These are phyloP conservation scores for Plasmodium knowlesi DNA, from an alignment of 169 alveolate genomes.

Conservation along the genomic window DNA sequence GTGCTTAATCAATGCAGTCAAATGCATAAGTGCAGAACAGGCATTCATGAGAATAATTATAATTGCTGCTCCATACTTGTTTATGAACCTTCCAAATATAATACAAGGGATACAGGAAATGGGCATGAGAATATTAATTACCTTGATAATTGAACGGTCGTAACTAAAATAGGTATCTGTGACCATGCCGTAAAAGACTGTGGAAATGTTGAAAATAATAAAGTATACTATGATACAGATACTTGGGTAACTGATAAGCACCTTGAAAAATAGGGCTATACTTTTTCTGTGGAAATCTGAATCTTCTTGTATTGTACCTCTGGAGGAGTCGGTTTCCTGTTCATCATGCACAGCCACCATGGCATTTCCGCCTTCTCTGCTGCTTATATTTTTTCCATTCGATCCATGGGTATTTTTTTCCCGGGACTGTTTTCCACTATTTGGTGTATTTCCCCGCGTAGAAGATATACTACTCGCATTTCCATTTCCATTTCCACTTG, in stretches of 20 bases:
- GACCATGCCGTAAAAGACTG: constrained; percentile 66
- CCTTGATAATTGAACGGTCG: constrained; percentile 32
- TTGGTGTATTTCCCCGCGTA: not conserved
- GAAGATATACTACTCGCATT: not conserved
- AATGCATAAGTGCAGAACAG: constrained; percentile 76
- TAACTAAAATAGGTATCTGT: constrained; percentile 63
- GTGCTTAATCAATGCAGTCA: constrained; percentile 58
- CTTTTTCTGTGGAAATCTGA: constrained; percentile 24
- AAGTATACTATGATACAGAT: constrained; percentile 41
- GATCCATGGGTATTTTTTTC: not conserved
- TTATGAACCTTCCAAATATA: constrained; percentile 62
- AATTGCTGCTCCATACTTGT: constrained; percentile 53
- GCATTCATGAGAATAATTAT: constrained; percentile 76
- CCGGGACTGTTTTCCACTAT: not conserved
- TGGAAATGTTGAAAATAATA: constrained; percentile 48
- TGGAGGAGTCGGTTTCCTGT: not conserved
- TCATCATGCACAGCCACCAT: not conserved
- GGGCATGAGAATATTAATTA: constrained; percentile 50
- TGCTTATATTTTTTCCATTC: not conserved
- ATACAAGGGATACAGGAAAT: constrained; percentile 57
- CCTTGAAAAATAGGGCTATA: constrained; percentile 28
- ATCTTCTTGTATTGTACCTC: not conserved
- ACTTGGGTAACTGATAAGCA: constrained; percentile 42
- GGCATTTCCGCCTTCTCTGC: not conserved
- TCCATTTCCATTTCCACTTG: not conserved